Base-by-base conservation (phyloP, 139 green algal genomes). In the Deuterostichococcus epilithicus region DNA sequence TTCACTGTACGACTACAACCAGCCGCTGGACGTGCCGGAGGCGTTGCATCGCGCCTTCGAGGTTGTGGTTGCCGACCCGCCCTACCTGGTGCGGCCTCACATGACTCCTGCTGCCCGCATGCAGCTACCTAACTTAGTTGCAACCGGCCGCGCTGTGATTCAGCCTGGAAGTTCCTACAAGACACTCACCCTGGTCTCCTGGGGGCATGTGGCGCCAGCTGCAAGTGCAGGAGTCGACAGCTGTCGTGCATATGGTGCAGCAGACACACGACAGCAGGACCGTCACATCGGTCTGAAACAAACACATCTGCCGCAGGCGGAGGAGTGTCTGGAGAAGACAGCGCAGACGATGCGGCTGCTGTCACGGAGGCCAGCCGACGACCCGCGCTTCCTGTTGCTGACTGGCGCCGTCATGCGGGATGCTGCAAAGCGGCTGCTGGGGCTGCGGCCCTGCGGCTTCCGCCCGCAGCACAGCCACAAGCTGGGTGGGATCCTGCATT, bases 1-100 rank as follows among this genome's bases (percentile, higher is more conserved):
- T 65, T 72, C 84, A 3, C 75, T 83, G 33, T 90, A 88, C 44
- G 85, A 90, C 74, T 90, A 90, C 76, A 80, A 76, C 22, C 23
- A 82, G 42, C 85, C 85, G 15, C 3, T 70, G 1, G 80, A 42
- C 3, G 20, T 86, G 25, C 80, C 83, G 13, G 37, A 66, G 22
- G 60, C 76, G 37, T 77, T 84, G 66, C 25, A 73, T 15, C 23
- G 68, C 67, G 37, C 36, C 25, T 88, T 88, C 30, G 68, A 81
- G 33, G 80, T 85, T 26, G 83, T 90, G 32, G 72, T 90, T 3
- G 83, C 83, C 26, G 85, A 90, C 52, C 85, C 85, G 1, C 85
- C 85, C 38, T 90, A 90, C 74, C 76, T 90, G 73, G 82, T 87
- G 66, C 35, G 76, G 6, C 28, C 22, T 37, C 44, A 33, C 5